Conservation (phyloP, 345 rosid genomes). For the Ceriops tagal region DNA sequence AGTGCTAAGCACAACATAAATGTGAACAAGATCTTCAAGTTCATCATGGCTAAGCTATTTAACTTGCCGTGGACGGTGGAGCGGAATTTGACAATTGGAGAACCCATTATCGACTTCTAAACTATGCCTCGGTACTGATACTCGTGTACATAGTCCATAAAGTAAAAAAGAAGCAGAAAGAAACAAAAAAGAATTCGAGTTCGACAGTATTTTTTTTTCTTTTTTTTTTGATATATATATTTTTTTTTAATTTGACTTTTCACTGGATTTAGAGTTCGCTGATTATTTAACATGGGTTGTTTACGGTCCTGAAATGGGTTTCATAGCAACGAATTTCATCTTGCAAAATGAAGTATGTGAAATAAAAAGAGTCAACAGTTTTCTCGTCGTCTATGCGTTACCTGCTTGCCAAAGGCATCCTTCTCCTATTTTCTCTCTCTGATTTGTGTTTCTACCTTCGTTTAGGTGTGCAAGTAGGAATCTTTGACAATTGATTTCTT, state of each 20-base stretch:
- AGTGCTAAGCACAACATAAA: slow-evolving; percentile 94
- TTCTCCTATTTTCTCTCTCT: too few species aligned
- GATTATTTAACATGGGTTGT: neutral
- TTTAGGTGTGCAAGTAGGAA: too few species aligned
- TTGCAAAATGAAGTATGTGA: neutral
- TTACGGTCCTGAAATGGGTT: neutral
- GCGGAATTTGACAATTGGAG: slow-evolving; percentile 85
- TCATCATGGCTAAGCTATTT: slow-evolving; percentile 75
- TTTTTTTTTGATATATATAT: neutral
- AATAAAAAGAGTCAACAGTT: neutral
- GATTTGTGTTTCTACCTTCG: too few species aligned
- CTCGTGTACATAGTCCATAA: slow-evolving; percentile 21
- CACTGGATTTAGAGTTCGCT: neutral
- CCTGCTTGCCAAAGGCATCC: too few species aligned
- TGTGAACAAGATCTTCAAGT: slow-evolving; percentile 96
- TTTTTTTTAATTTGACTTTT: neutral
- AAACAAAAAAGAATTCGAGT: neutral
- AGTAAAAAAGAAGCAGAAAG: neutral
- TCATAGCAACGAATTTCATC: slow-evolving; percentile 2
- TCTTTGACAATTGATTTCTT: neutral
- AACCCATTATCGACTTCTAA: slow-evolving; percentile 84
- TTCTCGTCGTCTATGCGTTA: neutral
- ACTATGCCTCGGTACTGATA: neutral
- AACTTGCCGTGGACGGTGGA: slow-evolving; percentile 89
- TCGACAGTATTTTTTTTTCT: neutral